phyloP scores from a whole-genome alignment of 345 rosid species.

The Geranium rotundifolium region DNA sequence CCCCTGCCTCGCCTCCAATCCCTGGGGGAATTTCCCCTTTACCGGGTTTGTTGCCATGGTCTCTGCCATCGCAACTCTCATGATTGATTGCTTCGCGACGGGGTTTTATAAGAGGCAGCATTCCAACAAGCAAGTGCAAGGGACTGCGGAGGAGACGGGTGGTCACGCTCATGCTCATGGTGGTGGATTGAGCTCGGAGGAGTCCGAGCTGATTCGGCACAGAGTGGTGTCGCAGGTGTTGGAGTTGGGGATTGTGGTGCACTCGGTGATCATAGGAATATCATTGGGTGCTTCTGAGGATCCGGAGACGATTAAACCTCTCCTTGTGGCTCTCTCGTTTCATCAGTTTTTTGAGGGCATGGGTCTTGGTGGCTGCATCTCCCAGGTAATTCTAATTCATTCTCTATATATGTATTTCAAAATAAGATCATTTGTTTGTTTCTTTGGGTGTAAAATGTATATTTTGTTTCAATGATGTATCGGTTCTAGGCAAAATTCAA shows the following conservation, averaged over 20 bases:
- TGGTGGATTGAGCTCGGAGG: conserved; percentile 18
- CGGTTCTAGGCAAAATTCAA: conserved; percentile 37
- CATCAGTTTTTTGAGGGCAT: conserved; percentile 77
- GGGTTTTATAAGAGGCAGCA: conserved; percentile 36
- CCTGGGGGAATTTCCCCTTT: conserved; percentile 51
- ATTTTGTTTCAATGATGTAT: too few species aligned
- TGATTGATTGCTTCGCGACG: conserved; percentile 46
- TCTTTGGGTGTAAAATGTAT: too few species aligned
- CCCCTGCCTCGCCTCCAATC: conserved; percentile 27
- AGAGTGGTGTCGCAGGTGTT: conserved; percentile 46
- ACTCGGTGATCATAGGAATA: conserved; percentile 60
- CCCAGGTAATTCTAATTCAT: conserved; percentile 24
- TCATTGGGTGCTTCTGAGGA: conserved; percentile 50
- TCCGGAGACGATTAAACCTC: conserved; percentile 50
- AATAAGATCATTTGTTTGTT: too few species aligned
- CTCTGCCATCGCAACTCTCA: conserved; percentile 37
- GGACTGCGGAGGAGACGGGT: conserved; percentile 26
- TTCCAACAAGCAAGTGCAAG: conserved; percentile 12
- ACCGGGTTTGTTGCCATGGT: conserved; percentile 51
- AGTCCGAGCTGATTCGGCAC: conserved; percentile 32
- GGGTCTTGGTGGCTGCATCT: conserved; percentile 77
- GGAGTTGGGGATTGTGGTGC: conserved; percentile 67
- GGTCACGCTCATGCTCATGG: conserved; percentile 53
- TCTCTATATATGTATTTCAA: too few species aligned
- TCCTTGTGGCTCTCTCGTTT: conserved; percentile 53